These are phyloP conservation scores for Fraxinus albicans DNA, from an alignment of 305 asterid species.

Conservation along the genomic window DNA sequence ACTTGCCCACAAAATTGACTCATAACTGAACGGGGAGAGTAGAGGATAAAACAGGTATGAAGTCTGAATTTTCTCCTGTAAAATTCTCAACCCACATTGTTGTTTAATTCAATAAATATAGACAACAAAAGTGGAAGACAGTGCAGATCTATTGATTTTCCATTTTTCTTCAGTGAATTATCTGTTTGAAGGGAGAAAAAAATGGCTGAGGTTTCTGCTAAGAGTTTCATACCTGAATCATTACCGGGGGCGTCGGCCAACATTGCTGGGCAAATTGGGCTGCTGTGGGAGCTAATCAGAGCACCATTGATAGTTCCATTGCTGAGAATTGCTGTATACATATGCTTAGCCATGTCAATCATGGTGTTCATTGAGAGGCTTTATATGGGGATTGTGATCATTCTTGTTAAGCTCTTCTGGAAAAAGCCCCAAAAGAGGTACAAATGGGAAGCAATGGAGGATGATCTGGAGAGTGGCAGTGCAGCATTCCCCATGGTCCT, in stretches of 20 bases:
- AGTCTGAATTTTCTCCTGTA: not conserved
- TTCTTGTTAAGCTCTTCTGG: constrained; percentile 63
- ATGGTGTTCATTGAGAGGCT: constrained; percentile 80
- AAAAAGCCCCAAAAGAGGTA: constrained; percentile 64
- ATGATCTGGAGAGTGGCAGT: constrained; percentile 58
- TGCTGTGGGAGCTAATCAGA: constrained; percentile 51
- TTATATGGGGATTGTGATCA: constrained; percentile 71
- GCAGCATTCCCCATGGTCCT: constrained; percentile 60
- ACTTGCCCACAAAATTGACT: constrained; percentile 22
- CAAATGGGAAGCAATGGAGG: constrained; percentile 53
- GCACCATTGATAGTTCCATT: constrained; percentile 67
- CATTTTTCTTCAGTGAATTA: not conserved
- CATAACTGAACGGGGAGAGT: not conserved
- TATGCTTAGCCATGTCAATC: constrained; percentile 69
- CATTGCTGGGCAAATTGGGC: constrained; percentile 49
- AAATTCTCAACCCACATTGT: constrained; percentile 21
- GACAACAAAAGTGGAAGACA: constrained; percentile 19
- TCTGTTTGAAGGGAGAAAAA: not conserved
- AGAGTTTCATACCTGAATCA: constrained; percentile 40
- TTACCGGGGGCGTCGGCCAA: constrained; percentile 47
- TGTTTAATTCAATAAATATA: constrained; percentile 22
- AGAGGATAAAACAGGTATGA: not conserved
- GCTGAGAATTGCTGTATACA: constrained; percentile 46
- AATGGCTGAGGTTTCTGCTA: constrained; percentile 52
- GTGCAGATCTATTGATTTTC: constrained; percentile 33